Evolutionary conservation across 1,139 yeast species (phyloP).

Genomic region (Nadsonia starkeyi-henricii): DNA sequence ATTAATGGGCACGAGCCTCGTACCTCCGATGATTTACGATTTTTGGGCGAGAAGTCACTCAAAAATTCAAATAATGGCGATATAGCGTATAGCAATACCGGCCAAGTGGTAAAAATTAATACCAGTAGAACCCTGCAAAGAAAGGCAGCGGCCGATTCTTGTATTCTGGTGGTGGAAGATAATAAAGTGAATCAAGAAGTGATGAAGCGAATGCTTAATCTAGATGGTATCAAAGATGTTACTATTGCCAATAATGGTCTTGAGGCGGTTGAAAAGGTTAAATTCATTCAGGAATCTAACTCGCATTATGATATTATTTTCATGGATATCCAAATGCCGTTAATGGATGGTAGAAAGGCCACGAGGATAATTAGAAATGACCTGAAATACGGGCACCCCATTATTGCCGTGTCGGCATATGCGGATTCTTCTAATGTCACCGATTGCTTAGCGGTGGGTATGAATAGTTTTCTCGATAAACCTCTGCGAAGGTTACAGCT

Average conservation of each 20-base stretch:
- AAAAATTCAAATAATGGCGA: conserved; percentile 35
- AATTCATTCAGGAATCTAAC: conserved; percentile 27
- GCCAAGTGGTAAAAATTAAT: background rate
- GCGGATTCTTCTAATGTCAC: conserved; percentile 84
- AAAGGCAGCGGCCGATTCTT: conserved; percentile 27
- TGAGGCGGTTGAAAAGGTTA: conserved; percentile 60
- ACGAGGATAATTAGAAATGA: conserved; percentile 57
- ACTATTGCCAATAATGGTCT: conserved; percentile 82
- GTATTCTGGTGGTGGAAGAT: conserved; percentile 86
- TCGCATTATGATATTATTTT: conserved; percentile 53
- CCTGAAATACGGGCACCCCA: conserved; percentile 48
- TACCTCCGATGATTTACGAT: background rate
- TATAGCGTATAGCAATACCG: conserved; percentile 27
- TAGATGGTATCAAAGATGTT: conserved; percentile 66
- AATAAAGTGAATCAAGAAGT: conserved; percentile 91
- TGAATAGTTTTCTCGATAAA: conserved; percentile 81
- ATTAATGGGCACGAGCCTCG: too few relatives aligned
- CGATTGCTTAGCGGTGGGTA: conserved; percentile 72
- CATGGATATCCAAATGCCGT: conserved; percentile 98
- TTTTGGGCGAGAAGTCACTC: background rate
- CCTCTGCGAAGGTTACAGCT: conserved; percentile 32
- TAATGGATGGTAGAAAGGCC: conserved; percentile 75
- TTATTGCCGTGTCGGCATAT: conserved; percentile 88
- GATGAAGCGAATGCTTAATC: conserved; percentile 68
- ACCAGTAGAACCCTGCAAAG: conserved; percentile 11